Base-by-base conservation (phyloP, 2,329 filamentous ascomycete genomes). In the Exophiala alcalophila region DNA sequence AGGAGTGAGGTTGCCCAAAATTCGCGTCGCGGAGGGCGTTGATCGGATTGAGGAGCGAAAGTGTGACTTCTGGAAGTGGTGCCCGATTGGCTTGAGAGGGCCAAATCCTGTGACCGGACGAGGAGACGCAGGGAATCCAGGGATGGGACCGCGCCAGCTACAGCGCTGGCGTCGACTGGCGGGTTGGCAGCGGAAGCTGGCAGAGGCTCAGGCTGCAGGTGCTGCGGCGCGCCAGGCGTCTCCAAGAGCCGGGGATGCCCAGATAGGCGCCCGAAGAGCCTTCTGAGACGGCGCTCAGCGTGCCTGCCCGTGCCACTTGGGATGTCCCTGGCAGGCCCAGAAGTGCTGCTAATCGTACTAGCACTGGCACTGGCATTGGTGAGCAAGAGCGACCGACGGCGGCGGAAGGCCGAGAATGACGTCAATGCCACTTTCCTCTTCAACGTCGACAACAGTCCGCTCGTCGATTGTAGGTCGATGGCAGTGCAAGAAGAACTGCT, bases 331-430 rank as follows among this genome's bases (percentile, higher is more conserved):
- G n/a, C n/a, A n/a, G n/a, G n/a, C n/a, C n/a, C n/a, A n/a, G n/a
- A n/a, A n/a, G n/a, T n/a, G n/a, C n/a, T n/a, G n/a, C n/a, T n/a
- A n/a, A n/a, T n/a, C n/a, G n/a, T n/a, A n/a, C n/a, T n/a, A n/a
- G n/a, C n/a, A n/a, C n/a, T n/a, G n/a, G n/a, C n/a, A n/a, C n/a
- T n/a, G n/a, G n/a, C n/a, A n/a, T n/a, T n/a, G n/a, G n/a, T n/a
- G n/a, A n/a, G n/a, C n/a, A n/a, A n/a, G n/a, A n/a, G n/a, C n/a
- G n/a, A 18, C 15, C 33, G 4, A 18, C 26, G 19, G 8, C 24
- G 21, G 29, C 40, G 40, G 20, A 43, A 42, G 36, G 18, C 20
- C 28, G 42, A 30, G 16, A 20, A 49, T 52, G 49, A 49, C 45
- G 49, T 49, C 41, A 49, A 44, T 35, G 33, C 39, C 4, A 31